phyloP scores from a whole-genome alignment of 306 rosid genomes.

The peach (Prunus persica) region Prunus_persica_NCBIv2 NC_034009.1:11209501-11210000 shows the following conservation, averaged over 20 bases:
- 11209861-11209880: neutral
- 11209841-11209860: neutral
- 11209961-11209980: neutral
- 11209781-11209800: conserved; percentile 10
- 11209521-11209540: too few species aligned
- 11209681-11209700: conserved; percentile 22
- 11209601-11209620: conserved; percentile 15
- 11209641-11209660: conserved; percentile 28
- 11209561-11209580: conserved; percentile 16
- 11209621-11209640: conserved; percentile 24
- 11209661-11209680: conserved; percentile 7
- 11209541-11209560: neutral
- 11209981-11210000: neutral
- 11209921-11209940: neutral
- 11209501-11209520: too few species aligned
- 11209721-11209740: conserved; percentile 21
- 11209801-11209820: conserved; percentile 7
- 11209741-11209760: conserved; percentile 36
- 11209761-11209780: conserved; percentile 29
- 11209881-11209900: neutral
- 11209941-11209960: neutral
- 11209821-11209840: conserved; percentile 4
- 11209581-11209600: conserved; percentile 12
- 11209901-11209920: neutral
- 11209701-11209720: conserved; percentile 15